Conservation (phyloP, 2,329 filamentous ascomycete species). For the Aspergillus calidoustus region DNA sequence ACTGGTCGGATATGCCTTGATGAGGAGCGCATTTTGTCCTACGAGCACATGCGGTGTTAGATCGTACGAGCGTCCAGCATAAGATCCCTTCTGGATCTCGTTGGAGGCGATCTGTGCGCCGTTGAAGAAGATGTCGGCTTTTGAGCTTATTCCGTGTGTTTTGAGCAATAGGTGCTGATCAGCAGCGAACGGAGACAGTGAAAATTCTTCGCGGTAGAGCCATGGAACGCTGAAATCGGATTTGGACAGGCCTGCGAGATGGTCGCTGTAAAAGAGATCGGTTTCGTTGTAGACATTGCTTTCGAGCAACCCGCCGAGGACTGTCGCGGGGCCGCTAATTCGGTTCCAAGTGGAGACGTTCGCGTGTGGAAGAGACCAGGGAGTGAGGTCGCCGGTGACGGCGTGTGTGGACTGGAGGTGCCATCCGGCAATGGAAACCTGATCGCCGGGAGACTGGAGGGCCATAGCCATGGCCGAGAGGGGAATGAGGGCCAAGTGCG, state of each 20-base stretch:
- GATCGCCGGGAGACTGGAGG: conserved; percentile 29
- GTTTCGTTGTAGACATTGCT: conserved; percentile 58
- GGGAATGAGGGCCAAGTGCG: neutral
- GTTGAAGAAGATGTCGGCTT: conserved; percentile 65
- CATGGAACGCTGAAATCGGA: conserved; percentile 59
- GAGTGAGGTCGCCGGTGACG: conserved; percentile 40
- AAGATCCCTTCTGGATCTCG: conserved; percentile 59
- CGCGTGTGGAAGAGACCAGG: conserved; percentile 49
- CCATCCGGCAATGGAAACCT: conserved; percentile 48
- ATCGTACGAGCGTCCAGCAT: conserved; percentile 61
- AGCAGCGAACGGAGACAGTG: conserved; percentile 34
- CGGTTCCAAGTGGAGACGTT: conserved; percentile 59
- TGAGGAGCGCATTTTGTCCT: conserved; percentile 56
- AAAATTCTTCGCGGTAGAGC: conserved; percentile 63
- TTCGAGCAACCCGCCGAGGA: conserved; percentile 63
- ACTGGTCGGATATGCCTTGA: conserved; percentile 62
- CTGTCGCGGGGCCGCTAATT: conserved; percentile 55
- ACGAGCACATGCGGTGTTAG: conserved; percentile 50
- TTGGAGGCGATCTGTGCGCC: conserved; percentile 57
- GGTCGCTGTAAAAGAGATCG: conserved; percentile 61
- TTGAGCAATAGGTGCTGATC: conserved; percentile 57
- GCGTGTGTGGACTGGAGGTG: conserved; percentile 53
- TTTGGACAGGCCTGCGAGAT: conserved; percentile 51
- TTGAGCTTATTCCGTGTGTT: conserved; percentile 64
- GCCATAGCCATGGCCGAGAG: neutral